Conservation (phyloP, 2,329 filamentous ascomycete species). For the Drechslerella coelobrocha region DNA sequence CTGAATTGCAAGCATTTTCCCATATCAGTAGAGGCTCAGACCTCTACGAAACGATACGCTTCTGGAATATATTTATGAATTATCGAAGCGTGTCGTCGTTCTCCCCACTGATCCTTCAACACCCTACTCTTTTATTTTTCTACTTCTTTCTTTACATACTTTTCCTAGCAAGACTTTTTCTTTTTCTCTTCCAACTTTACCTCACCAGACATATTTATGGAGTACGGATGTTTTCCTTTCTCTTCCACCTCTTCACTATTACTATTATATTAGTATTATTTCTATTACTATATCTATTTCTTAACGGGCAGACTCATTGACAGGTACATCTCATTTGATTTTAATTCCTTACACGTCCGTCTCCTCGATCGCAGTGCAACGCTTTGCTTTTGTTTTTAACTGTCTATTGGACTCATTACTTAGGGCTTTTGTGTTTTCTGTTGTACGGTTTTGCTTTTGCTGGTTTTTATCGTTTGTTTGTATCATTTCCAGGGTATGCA, state of each 20-base stretch:
- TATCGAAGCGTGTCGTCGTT: conserved; percentile 15
- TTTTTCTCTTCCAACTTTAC: conserved; percentile 26
- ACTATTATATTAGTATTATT: conserved; percentile 22
- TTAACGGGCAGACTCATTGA: conserved; percentile 42
- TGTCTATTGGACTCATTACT: conserved; percentile 33
- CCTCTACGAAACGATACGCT: conserved; percentile 17
- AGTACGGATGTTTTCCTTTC: conserved; percentile 47
- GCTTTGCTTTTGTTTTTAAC: conserved; percentile 34
- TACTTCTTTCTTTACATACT: conserved; percentile 11
- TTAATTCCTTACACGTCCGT: conserved; percentile 17
- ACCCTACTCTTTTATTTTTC: neutral
- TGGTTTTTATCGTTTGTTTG: conserved; percentile 14
- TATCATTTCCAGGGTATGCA: conserved; percentile 47
- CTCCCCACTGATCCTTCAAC: conserved; percentile 1
- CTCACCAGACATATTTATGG: conserved; percentile 47
- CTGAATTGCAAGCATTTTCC: conserved; percentile 5
- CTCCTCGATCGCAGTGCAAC: conserved; percentile 14
- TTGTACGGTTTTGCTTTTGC: conserved; percentile 2
- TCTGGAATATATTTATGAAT: conserved; percentile 23
- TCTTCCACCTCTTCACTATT: conserved; percentile 23
- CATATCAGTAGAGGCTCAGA: conserved; percentile 13
- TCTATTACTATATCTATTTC: conserved; percentile 18
- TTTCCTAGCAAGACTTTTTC: conserved; percentile 18
- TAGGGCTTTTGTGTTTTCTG: conserved; percentile 25
- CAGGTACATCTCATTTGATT: conserved; percentile 50